phyloP scores from a whole-genome alignment of 2,329 filamentous ascomycete species.

The Pseudogymnoascus sp. region DNA sequence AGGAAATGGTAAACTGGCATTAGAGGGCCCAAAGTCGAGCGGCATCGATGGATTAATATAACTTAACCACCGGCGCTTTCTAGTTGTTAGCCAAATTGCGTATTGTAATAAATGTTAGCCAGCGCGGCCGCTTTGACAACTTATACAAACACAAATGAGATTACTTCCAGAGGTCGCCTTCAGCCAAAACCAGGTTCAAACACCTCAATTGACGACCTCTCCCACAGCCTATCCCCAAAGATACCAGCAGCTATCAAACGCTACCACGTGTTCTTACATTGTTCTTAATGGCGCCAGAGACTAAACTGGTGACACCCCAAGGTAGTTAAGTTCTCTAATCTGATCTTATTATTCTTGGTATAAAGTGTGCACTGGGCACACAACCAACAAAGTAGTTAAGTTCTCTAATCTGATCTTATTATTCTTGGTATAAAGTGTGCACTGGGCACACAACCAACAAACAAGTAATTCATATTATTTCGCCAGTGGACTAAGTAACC shows the following conservation, averaged over 20 bases:
- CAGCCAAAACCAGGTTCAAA: neutral
- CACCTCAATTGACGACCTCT: neutral
- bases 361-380: neutral
- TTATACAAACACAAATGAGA: neutral
- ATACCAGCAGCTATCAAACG: neutral
- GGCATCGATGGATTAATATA: too few relatives aligned
- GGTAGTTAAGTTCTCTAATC: neutral
- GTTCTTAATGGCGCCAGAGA: neutral
- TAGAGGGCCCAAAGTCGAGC: too few relatives aligned
- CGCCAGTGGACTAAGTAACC: slow-evolving; percentile 33
- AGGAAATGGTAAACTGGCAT: too few relatives aligned
- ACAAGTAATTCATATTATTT: slow-evolving; percentile 5
- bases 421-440: neutral
- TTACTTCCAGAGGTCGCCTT: neutral
- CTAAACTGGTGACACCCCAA: neutral
- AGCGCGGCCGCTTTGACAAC: too few relatives aligned
- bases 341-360: neutral
- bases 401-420: neutral
- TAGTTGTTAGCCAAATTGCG: too few relatives aligned
- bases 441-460: neutral
- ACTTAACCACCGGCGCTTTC: too few relatives aligned
- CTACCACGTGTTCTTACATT: neutral
- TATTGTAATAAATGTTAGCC: too few relatives aligned
- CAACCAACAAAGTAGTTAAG: neutral
- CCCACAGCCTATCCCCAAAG: neutral